Evolutionary conservation across 495 filamentous ascomycete species (phyloP).

Genomic region (Daldinia caldariorum): DNA sequence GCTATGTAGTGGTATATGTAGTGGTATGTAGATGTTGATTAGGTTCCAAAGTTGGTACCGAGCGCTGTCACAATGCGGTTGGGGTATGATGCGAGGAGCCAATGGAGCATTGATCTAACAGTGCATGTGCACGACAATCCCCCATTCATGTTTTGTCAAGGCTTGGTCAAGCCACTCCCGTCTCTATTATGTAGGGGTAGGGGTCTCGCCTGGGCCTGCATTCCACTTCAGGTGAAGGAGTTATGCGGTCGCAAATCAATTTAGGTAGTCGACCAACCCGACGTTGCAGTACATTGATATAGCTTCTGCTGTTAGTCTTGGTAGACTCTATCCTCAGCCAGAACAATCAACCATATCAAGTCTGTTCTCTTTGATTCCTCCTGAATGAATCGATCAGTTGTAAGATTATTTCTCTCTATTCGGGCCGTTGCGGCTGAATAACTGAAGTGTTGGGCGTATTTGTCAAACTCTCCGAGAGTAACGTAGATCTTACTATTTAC

Average conservation of each 20-base stretch:
- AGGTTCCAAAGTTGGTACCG: neutral
- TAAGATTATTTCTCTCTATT: neutral
- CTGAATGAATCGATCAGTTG: neutral
- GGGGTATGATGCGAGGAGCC: neutral
- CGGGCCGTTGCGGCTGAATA: conserved; percentile 1
- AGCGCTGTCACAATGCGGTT: neutral
- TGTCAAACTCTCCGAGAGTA: neutral
- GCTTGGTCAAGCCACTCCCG: neutral
- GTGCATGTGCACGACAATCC: neutral
- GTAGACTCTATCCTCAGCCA: neutral
- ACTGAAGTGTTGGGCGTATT: neutral
- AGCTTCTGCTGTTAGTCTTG: neutral
- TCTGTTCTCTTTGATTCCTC: neutral
- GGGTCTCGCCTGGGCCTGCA: neutral
- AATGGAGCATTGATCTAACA: conserved; percentile 2
- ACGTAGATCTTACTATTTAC: neutral
- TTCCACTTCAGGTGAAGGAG: neutral
- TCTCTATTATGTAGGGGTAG: neutral
- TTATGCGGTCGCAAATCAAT: neutral
- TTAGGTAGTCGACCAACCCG: neutral
- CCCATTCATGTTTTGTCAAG: neutral
- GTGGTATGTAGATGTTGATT: neutral
- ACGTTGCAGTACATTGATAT: conserved; percentile 1
- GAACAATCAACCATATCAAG: neutral
- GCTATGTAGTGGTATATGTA: neutral